Evolutionary conservation across 208 protist genomes (phyloP).

Genomic region (Naegleria lovaniensis): DNA sequence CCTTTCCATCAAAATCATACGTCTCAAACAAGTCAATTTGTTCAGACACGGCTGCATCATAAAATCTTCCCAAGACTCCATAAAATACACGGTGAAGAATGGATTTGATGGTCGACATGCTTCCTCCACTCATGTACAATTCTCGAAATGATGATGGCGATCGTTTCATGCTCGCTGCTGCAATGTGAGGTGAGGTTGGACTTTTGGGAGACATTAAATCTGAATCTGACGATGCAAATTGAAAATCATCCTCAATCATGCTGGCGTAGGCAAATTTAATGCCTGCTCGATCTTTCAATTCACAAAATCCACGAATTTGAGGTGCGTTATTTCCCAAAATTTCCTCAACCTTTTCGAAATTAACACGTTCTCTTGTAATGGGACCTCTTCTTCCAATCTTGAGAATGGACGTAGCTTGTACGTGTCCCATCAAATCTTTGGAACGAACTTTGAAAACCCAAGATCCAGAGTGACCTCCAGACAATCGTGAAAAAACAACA

Average conservation of each 20-base stretch:
- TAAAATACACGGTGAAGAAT: neutral
- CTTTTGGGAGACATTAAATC: neutral
- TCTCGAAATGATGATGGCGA: neutral
- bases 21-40: neutral
- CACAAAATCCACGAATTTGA: neutral
- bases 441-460: neutral
- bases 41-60: neutral
- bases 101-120: neutral
- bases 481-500: neutral
- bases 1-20: slow-evolving; percentile 28
- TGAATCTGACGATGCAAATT: neutral
- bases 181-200: neutral
- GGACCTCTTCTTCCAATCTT: neutral
- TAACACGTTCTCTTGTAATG: neutral
- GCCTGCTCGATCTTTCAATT: neutral
- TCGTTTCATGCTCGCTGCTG: neutral
- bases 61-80: slow-evolving; percentile 2
- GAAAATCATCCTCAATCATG: neutral
- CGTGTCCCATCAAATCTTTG: neutral
- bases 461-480: neutral
- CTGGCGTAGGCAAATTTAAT: slow-evolving; percentile 21
- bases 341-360: slow-evolving; percentile 18
- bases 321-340: slow-evolving; percentile 13
- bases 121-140: neutral
- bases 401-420: neutral